Evolutionary conservation across 2,329 filamentous ascomycete species (phyloP), one percentile per base, ranked within the genome.

Genomic region (Dactylellina sp.): DNA sequence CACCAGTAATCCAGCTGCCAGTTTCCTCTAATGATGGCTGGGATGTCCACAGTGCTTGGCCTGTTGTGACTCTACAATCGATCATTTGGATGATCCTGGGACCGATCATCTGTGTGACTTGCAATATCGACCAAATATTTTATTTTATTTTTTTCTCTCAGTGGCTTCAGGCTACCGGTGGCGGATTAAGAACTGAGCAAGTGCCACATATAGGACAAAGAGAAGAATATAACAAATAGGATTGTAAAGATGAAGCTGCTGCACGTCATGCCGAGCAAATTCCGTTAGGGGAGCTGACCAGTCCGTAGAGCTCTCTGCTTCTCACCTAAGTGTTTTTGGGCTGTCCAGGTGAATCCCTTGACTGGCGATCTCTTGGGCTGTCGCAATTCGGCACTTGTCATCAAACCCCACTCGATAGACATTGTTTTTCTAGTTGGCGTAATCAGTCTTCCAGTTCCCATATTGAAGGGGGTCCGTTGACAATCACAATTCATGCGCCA

Each of bases 381-480:
- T 66, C 53, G 53, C 52, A 66, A 66, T 65, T 65, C 42, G 62
- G 52, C 28, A 65, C 46, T 50, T 65, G 6, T 42, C 52, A 66
- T 22, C 2, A 18, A 57, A 35, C 35, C 39, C 39, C 53, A 18
- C 52, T 56, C 52, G 18, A 50, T 18, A 46, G 2, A 4, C 7
- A 5, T 50, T 12, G 39, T 37, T 28, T 60, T 14, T 25, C 24
- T 25, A n/a, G 57, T 16, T 60, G 57, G 39, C 47, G 46, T 42
- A 53, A 63, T 56, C 12, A 14, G 11, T 12, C 37, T 12, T 40
- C 37, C 14, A 7, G 3, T 40, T 14, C 37, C 28, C 9, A 32
- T 4, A 32, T 32, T 32, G 37, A 40, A 14, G 37, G 37, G 11
- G 6, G 37, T 40, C n/a, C n/a, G n/a, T n/a, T n/a, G n/a, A n/a